Evolutionary conservation across 805 yeast genomes (phyloP).

Genomic region (Pichia sporocuriosa): DNA sequence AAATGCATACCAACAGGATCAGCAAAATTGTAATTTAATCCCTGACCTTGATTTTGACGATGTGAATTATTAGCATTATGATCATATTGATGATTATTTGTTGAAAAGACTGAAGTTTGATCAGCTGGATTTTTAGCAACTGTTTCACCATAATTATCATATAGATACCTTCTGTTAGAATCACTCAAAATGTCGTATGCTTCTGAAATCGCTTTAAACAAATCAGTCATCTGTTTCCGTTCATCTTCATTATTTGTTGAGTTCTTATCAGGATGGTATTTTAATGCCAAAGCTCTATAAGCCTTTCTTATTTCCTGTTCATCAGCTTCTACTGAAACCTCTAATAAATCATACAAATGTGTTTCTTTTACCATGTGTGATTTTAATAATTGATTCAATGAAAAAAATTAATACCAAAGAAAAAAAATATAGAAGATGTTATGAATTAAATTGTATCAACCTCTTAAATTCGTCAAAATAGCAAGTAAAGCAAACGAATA

Average conservation of each 20-base stretch:
- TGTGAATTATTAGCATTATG: not conserved
- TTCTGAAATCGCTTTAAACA: constrained; percentile 54
- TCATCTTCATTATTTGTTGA: constrained; percentile 21
- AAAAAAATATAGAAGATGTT: not conserved
- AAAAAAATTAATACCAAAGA: not conserved
- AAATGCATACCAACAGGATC: not conserved
- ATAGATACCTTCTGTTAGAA: constrained; percentile 36
- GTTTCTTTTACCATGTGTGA: constrained; percentile 62
- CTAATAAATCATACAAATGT: constrained; percentile 64
- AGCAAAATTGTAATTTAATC: not conserved
- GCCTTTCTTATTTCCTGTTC: constrained; percentile 72
- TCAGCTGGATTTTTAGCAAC: constrained; percentile 27
- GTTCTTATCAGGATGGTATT: constrained; percentile 83
- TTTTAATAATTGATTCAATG: not conserved
- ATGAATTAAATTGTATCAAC: no score
- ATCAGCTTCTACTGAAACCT: constrained; percentile 57
- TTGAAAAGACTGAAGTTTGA: constrained; percentile 5
- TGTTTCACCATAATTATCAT: constrained; percentile 47
- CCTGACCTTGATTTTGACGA: not conserved
- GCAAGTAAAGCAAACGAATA: no score
- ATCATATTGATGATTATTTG: constrained; percentile 5
- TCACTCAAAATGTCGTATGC: constrained; percentile 63
- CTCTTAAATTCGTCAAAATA: no score
- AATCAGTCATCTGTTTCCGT: constrained; percentile 33
- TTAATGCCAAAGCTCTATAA: constrained; percentile 72